These are phyloP conservation scores for Tagetes patula DNA, from an alignment of 129 eudicot species.

Conservation along the genomic window DNA sequence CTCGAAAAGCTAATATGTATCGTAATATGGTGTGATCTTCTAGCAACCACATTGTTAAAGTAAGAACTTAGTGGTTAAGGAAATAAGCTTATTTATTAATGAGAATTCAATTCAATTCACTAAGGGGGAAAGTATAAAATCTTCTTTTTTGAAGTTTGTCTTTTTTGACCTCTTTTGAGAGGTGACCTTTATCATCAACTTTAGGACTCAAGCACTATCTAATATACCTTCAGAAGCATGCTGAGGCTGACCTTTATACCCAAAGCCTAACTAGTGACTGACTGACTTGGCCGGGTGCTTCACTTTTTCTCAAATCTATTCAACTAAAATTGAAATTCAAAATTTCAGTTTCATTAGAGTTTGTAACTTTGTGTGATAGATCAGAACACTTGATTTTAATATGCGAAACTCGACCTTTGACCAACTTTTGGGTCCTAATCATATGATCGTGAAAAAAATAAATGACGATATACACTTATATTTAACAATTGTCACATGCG, in stretches of 20 bases:
- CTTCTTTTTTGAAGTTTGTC: slow-evolving; percentile 37
- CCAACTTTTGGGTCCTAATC: slow-evolving; percentile 4
- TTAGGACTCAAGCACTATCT: slow-evolving; percentile 44
- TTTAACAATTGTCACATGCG: slow-evolving; percentile 24
- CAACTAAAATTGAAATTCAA: not conserved
- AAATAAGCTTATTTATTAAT: slow-evolving; percentile 13
- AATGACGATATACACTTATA: slow-evolving; percentile 36
- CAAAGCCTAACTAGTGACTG: slow-evolving; percentile 30
- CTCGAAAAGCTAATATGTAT: not conserved
- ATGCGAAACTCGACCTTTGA: not conserved
- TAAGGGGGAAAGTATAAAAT: slow-evolving; percentile 32
- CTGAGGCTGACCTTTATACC: slow-evolving; percentile 36
- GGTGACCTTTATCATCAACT: slow-evolving; percentile 41
- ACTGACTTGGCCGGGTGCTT: slow-evolving; percentile 8
- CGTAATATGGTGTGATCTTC: not conserved
- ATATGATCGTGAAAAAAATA: not conserved
- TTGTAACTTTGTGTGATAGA: slow-evolving; percentile 11
- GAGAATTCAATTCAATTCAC: slow-evolving; percentile 15
- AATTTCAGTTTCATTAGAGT: not conserved
- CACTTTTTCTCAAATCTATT: slow-evolving; percentile 5
- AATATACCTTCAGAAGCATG: slow-evolving; percentile 35
- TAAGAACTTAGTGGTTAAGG: slow-evolving; percentile 19
- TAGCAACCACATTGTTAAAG: slow-evolving; percentile 18
- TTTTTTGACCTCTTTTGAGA: slow-evolving; percentile 42
- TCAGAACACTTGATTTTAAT: slow-evolving; percentile 1